phyloP scores from a whole-genome alignment of 768 basidiomycete species.

The Rhizopogon vinicolor region DNA sequence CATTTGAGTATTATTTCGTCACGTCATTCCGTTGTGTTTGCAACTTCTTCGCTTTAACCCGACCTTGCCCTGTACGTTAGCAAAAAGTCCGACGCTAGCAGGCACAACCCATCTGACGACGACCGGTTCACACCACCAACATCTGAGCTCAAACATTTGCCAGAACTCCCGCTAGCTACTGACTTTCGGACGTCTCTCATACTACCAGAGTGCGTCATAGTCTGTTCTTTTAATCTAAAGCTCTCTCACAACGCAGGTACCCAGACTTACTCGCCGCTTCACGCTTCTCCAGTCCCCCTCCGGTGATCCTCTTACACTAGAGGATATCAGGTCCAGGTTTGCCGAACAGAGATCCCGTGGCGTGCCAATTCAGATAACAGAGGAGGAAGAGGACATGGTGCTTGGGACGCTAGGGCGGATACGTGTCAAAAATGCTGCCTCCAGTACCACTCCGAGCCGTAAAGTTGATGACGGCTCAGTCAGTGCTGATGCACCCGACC shows the following conservation, averaged over 20 bases:
- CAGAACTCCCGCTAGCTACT: slow-evolving; percentile 59
- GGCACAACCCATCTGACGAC: slow-evolving; percentile 40
- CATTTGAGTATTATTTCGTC: slow-evolving; percentile 17
- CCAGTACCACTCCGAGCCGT: slow-evolving; percentile 13
- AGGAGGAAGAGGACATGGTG: slow-evolving; percentile 84
- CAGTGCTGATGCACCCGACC: slow-evolving; percentile 10
- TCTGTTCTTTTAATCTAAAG: slow-evolving; percentile 8
- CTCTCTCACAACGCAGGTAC: slow-evolving; percentile 13
- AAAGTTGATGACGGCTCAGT: slow-evolving; percentile 12
- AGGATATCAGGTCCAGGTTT: slow-evolving; percentile 60
- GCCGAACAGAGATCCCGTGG: slow-evolving; percentile 76
- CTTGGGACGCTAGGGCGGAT: slow-evolving; percentile 62
- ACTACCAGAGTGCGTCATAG: slow-evolving; percentile 67
- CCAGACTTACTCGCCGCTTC: slow-evolving; percentile 78
- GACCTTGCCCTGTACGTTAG: slow-evolving; percentile 32
- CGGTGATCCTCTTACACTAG: slow-evolving; percentile 61
- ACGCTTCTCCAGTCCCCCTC: slow-evolving; percentile 68
- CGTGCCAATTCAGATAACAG: slow-evolving; percentile 61
- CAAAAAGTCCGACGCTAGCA: slow-evolving; percentile 70
- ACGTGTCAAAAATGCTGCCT: slow-evolving; percentile 31
- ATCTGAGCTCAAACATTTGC: slow-evolving; percentile 37
- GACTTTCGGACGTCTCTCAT: slow-evolving; percentile 87
- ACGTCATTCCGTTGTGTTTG: slow-evolving; percentile 17
- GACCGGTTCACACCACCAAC: slow-evolving; percentile 23
- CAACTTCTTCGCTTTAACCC: slow-evolving; percentile 18